Evolutionary conservation across 75 land plant genomes (phyloP).

Genomic region (Selaginella moellendorffii): DNA sequence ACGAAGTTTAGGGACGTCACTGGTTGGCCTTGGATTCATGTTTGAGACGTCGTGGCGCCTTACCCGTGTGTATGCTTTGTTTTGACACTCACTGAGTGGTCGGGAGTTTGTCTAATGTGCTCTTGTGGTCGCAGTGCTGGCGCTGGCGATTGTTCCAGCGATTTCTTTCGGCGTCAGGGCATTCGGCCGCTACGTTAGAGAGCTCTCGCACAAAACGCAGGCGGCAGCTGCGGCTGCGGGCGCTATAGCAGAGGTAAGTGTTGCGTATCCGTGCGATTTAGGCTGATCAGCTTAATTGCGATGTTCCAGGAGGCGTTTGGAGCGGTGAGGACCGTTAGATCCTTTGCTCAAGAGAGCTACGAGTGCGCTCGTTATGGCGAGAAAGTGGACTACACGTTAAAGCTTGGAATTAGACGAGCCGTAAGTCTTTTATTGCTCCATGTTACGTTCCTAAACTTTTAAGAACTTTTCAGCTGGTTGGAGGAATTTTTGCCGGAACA

Average conservation of each 20-base stretch:
- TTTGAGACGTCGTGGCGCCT: slow-evolving; percentile 84
- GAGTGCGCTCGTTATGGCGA: slow-evolving; percentile 63
- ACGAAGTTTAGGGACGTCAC: slow-evolving; percentile 57
- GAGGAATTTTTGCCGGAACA: slow-evolving; percentile 76
- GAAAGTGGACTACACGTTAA: slow-evolving; percentile 74
- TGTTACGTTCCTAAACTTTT: not conserved
- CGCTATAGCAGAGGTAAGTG: slow-evolving; percentile 86
- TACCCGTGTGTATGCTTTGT: slow-evolving; percentile 34
- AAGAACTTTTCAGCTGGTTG: slow-evolving; percentile 53
- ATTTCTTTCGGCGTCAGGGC: slow-evolving; percentile 70
- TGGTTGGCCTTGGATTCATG: slow-evolving; percentile 85
- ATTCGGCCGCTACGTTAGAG: slow-evolving; percentile 85
- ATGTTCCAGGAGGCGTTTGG: slow-evolving; percentile 80
- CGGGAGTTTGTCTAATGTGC: not conserved
- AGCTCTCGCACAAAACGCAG: slow-evolving; percentile 86
- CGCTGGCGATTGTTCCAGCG: slow-evolving; percentile 68
- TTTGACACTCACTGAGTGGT: too few relatives aligned
- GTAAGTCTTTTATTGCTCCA: slow-evolving; percentile 34
- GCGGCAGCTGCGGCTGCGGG: slow-evolving; percentile 92
- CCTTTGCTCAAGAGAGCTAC: slow-evolving; percentile 86
- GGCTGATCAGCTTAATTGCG: not conserved
- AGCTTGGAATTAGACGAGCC: slow-evolving; percentile 87
- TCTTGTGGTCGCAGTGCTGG: slow-evolving; percentile 42
- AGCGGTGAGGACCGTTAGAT: slow-evolving; percentile 85
- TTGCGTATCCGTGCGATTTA: not conserved